Evolutionary conservation across 768 basidiomycete species (phyloP).

Genomic region (Hysterangium stoloniferum): DNA sequence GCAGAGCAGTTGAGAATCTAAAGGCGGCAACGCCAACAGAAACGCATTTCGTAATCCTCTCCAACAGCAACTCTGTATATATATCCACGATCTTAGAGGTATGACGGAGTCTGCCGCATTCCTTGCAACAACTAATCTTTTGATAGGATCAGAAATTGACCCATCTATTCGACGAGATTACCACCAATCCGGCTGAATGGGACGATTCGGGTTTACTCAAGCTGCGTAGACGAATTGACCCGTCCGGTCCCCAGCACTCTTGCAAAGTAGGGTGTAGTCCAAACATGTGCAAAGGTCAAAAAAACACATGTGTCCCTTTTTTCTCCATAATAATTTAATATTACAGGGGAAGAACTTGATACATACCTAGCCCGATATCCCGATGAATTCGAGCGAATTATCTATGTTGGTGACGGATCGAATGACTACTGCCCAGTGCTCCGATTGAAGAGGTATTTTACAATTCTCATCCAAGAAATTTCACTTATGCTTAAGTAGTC

Average conservation of each 20-base stretch:
- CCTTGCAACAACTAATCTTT: not conserved
- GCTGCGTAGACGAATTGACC: conserved; percentile 68
- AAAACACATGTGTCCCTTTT: not conserved
- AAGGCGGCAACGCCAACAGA: conserved; percentile 55
- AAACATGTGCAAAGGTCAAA: conserved; percentile 95
- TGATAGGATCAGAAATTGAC: conserved; percentile 27
- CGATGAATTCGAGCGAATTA: conserved; percentile 61
- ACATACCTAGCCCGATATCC: conserved; percentile 62
- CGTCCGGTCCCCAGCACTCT: conserved; percentile 66
- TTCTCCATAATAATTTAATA: not conserved
- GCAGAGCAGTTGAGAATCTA: conserved; percentile 73
- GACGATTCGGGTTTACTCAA: conserved; percentile 60
- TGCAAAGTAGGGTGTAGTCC: conserved; percentile 86
- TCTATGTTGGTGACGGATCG: conserved; percentile 89
- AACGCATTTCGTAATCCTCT: conserved; percentile 84
- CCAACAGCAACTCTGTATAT: conserved; percentile 90
- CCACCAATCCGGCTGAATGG: conserved; percentile 92
- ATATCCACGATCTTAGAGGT: conserved; percentile 87
- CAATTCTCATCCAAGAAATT: not conserved
- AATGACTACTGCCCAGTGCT: conserved; percentile 96
- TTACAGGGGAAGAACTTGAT: conserved; percentile 82
- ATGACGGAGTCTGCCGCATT: conserved; percentile 9
- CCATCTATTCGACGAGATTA: conserved; percentile 69
- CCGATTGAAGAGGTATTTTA: conserved; percentile 44
- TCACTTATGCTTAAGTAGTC: conserved; percentile 33